Evolutionary conservation across 805 yeast genomes (phyloP), one percentile per base, ranked within the genome.

Genomic region (Brettanomyces nanus): DNA sequence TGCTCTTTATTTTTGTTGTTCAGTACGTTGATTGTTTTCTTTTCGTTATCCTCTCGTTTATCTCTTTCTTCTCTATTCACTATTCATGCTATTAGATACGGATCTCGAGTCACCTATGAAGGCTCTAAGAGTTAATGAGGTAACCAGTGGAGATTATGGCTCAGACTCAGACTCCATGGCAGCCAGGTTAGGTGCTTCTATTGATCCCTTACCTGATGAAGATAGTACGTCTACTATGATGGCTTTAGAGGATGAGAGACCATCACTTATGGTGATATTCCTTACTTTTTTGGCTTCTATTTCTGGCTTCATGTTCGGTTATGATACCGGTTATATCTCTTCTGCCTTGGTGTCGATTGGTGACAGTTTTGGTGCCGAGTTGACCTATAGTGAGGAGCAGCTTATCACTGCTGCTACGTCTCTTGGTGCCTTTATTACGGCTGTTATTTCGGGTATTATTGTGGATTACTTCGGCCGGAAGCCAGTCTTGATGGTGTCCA

Each of bases 251-350:
- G 68, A 69, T 49, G 68, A 71, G 10, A 69, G 62, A 40, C 79
- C 85, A 3, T 70, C 92, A 9, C 60, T 67, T 6, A 61, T 84
- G 51, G 85, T 87, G 35, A 63, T 86, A 19, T 61, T 73, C 20
- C 61, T 87, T 37, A 84, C 95, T 1, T 66, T 79, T 36, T 77
- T 79, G 20, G 77, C 96, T 0, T 87, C 96, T 6, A 80, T 90
- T 45, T 87, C 96, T 0, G 97, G 97, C 1, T 86, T 89, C 62
- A 77, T 90, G 86, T 90, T 90, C 62, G 98, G 98, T 48, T 90
- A 90, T 55, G 98, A 90, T 59, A 90, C 97, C 1, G 97, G 97
- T 48, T 90, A 90, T 61, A 89, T 90, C 30, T 90, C 97, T 3
- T 80, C 94, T 15, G 97, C 97, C 0, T 68, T 90, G 51, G 95